Evolutionary conservation across 2,329 filamentous ascomycete genomes (phyloP).

Genomic region (Alternaria arborescens): DNA sequence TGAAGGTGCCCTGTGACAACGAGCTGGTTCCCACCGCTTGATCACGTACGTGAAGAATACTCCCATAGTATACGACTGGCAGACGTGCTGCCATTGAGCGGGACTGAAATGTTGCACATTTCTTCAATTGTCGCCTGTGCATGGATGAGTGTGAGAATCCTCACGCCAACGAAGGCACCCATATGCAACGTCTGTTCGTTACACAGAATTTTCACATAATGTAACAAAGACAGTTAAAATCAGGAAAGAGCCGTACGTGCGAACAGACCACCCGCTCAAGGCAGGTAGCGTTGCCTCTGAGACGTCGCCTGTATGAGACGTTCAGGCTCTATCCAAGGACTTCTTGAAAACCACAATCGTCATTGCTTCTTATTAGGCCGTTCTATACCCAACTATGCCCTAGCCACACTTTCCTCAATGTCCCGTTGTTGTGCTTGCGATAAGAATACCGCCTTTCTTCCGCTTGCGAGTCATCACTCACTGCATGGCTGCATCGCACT

Average conservation of each 20-base stretch:
- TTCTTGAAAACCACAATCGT: constrained; percentile 26
- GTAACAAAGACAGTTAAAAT: background rate
- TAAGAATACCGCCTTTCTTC: constrained; percentile 24
- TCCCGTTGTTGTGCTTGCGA: constrained; percentile 25
- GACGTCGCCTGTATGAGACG: constrained; percentile 37
- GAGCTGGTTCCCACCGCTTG: background rate
- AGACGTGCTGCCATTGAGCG: background rate
- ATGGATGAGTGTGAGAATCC: background rate
- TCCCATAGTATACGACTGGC: background rate
- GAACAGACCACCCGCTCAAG: constrained; percentile 21
- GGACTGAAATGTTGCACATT: background rate
- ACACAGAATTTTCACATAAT: constrained; percentile 27
- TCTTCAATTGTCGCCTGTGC: background rate
- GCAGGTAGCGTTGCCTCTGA: constrained; percentile 34
- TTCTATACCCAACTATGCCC: constrained; percentile 13
- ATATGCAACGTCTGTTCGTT: constrained; percentile 19
- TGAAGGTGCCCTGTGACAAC: background rate
- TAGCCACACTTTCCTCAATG: constrained; percentile 17
- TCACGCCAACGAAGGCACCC: constrained; percentile 23
- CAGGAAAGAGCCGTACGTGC: background rate
- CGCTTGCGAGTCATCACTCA: constrained; percentile 9
- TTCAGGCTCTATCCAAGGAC: constrained; percentile 41
- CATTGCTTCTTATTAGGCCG: constrained; percentile 14
- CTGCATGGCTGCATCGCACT: constrained; percentile 17
- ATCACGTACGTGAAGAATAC: background rate